A percentile compares a stretch with the other conserved stretches of the same genome.
These are phyloP conservation scores for Juglanconis oblonga DNA, from an alignment of 2,329 filamentous ascomycete species.

Conservation along the genomic window DNA sequence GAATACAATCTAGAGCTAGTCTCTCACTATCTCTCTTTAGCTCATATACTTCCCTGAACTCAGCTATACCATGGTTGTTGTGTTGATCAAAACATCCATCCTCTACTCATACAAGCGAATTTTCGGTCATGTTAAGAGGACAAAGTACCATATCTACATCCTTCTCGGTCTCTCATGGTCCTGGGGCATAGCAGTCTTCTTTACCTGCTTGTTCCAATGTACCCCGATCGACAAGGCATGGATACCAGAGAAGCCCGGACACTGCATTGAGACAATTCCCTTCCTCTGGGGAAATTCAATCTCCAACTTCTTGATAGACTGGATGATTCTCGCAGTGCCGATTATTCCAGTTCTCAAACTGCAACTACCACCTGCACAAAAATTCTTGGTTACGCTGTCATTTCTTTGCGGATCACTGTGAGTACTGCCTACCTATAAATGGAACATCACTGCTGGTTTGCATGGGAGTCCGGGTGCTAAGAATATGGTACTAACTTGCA, in stretches of 20 bases:
- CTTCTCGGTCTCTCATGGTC: not conserved
- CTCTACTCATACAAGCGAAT: not conserved
- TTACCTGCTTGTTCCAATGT: not conserved
- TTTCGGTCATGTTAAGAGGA: not conserved
- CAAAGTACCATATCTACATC: not conserved
- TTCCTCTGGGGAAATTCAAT: not conserved
- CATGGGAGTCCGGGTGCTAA: too few relatives aligned
- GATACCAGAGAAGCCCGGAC: not conserved
- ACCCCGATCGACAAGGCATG: not conserved
- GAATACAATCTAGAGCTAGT: not conserved
- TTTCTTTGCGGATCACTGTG: not conserved
- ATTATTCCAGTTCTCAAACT: not conserved
- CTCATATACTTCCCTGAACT: not conserved
- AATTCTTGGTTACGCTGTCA: not conserved
- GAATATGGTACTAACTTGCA: too few relatives aligned
- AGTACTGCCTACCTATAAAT: too few relatives aligned
- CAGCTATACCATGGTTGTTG: not conserved
- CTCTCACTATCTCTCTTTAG: not conserved
- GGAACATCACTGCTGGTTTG: not conserved
- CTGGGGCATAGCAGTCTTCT: not conserved
- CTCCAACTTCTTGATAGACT: not conserved
- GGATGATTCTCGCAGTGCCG: not conserved
- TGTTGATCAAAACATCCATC: not conserved
- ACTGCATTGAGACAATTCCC: not conserved
- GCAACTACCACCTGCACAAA: not conserved